phyloP scores from a whole-genome alignment of 768 basidiomycete species.

The Suillus paluster region DNA sequence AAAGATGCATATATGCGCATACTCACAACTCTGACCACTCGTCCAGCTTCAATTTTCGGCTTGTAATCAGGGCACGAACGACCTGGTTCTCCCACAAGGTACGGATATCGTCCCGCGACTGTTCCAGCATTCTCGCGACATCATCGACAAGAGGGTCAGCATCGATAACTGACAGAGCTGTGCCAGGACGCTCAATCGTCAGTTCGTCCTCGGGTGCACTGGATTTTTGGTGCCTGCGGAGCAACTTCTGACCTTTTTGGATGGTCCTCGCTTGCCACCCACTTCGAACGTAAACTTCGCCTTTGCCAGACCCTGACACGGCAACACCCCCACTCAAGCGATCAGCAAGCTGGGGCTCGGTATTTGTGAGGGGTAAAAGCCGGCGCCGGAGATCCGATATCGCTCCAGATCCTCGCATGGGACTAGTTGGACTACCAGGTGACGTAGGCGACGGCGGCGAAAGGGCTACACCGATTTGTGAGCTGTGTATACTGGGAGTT shows the following conservation, averaged over 20 bases:
- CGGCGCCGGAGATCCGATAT: constrained; percentile 62
- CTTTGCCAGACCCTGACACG: constrained; percentile 76
- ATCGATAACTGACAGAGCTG: constrained; percentile 38
- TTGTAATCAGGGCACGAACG: constrained; percentile 69
- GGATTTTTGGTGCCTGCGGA: constrained; percentile 33
- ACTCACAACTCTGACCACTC: constrained; percentile 91
- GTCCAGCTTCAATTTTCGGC: constrained; percentile 75
- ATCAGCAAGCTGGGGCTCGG: constrained; percentile 68
- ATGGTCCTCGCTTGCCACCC: constrained; percentile 81
- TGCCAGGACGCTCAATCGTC: constrained; percentile 28
- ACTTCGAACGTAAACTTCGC: constrained; percentile 74
- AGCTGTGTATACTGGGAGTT: constrained; percentile 13
- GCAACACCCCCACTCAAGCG: constrained; percentile 75
- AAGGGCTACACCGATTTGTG: constrained; percentile 13
- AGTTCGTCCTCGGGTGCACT: constrained; percentile 29
- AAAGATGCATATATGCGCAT: constrained; percentile 26
- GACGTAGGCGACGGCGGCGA: constrained; percentile 17
- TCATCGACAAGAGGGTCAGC: constrained; percentile 64
- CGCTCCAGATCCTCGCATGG: constrained; percentile 26
- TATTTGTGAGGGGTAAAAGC: constrained; percentile 61
- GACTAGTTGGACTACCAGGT: constrained; percentile 20
- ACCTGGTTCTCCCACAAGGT: constrained; percentile 75
- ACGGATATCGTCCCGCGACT: constrained; percentile 65
- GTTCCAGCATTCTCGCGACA: constrained; percentile 61
- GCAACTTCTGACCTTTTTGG: constrained; percentile 48